Evolutionary conservation across 176 grass and related monocot genomes (phyloP), one percentile per base, ranked within the genome.

Genomic region (Oryza punctata): DNA sequence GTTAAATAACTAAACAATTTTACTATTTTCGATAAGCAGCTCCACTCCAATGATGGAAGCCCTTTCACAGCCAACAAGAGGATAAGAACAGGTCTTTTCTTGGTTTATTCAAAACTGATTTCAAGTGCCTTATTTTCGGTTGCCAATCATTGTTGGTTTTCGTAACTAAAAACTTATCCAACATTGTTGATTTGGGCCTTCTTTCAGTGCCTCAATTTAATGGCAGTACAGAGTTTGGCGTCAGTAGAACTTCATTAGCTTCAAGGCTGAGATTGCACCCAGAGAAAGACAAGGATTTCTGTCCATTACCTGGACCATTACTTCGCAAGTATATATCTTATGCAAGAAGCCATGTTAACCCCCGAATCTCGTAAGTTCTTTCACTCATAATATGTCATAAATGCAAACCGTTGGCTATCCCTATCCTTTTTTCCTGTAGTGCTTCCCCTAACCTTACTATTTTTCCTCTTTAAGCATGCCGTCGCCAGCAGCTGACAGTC

Each of bases 321-420:
- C 80, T 98, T 49, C 89, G 89, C 83, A 98, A 95, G 79, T 95
- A 98, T 84, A 92, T 98, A 85, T 86, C 96, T 87, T 95, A 92
- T 73, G 87, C 93, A 59, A 93, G 96, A 84, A 90, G 49, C 66
- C 84, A 90, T 9, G 72, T 95, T 49, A 81, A 74, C 59, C 96
- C 96, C 14, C 84, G 89, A 93, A 93, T 88, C 47, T 63, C n/a
- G 4, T 68, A 35, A 30, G 12, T 69, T 83, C 32, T 83, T 50
- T 75, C 66, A 41, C 70, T 82, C 33, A 27, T 44, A 10, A 70
- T 0, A 40, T 75, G 8, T 45, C 6, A 81, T 63, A 69, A 32
- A 59, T 67, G 70, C 70, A 65, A 74, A 3, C 54, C 69, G 74
- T 79, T 5, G 35, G 2, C 61, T 33, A 0, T 54, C 32, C 15